phyloP scores from a whole-genome alignment of 202 grass and related monocot species.

The Digitaria exilis region DNA sequence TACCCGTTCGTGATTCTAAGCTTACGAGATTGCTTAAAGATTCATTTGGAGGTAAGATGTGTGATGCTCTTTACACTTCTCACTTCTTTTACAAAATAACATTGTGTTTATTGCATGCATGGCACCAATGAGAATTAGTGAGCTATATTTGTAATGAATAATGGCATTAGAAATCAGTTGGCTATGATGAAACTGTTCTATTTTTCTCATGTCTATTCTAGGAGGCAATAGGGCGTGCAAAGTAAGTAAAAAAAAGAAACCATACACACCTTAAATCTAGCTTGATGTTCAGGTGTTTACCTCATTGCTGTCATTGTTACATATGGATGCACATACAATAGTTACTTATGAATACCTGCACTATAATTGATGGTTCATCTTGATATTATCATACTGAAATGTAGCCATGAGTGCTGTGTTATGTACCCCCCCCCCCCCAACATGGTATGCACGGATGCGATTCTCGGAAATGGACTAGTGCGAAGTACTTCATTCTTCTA shows the following conservation, averaged over 20 bases:
- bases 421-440: no score
- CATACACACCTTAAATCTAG: not conserved
- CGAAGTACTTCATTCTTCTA: not conserved
- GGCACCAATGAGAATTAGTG: not conserved
- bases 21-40: constrained; percentile 99
- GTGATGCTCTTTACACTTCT: not conserved
- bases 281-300: constrained; percentile 7
- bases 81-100: not conserved
- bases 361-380: not conserved
- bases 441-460: no score
- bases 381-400: not conserved
- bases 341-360: no score
- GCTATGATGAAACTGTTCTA: not conserved
- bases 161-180: not conserved
- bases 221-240: not conserved
- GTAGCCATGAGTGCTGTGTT: not conserved
- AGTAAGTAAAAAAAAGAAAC: not conserved
- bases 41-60: constrained; percentile 95
- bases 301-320: not conserved
- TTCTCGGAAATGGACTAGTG: not conserved
- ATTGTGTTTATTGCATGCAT: constrained; percentile 4
- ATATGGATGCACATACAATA: not conserved
- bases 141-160: not conserved
- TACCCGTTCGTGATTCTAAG: constrained; percentile 98
- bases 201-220: not conserved